Evolutionary conservation across 1,139 yeast species (phyloP).

Genomic region (Debaryomyces singareniensis): DNA sequence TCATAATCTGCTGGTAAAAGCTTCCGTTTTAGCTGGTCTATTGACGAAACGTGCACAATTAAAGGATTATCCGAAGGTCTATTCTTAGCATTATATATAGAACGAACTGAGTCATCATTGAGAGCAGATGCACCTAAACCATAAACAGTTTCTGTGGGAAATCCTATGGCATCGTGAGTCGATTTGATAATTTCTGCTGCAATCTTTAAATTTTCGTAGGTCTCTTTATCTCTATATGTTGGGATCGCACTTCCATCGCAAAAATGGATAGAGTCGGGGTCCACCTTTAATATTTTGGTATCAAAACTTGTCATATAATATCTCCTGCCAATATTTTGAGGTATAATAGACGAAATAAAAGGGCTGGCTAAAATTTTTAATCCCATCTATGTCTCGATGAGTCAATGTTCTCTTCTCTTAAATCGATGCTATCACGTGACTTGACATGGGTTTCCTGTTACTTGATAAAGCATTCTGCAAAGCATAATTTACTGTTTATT

Average conservation of each 20-base stretch:
- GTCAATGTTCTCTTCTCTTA: no score
- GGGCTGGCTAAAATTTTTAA: no score
- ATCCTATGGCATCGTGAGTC: conserved; percentile 67
- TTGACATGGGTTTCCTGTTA: no score
- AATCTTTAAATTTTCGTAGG: conserved; percentile 40
- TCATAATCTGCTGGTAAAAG: conserved; percentile 40
- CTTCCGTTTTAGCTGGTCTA: conserved; percentile 58
- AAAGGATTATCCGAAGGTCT: conserved; percentile 94
- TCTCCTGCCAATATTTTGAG: no score
- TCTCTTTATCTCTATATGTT: conserved; percentile 42
- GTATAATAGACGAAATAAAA: no score
- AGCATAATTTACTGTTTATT: no score
- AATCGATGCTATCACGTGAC: no score
- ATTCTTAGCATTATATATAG: conserved; percentile 81
- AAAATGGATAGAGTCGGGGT: conserved; percentile 22
- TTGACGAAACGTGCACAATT: conserved; percentile 80
- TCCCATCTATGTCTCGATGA: no score
- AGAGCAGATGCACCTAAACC: conserved; percentile 90
- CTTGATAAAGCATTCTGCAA: no score
- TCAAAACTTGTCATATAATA: conserved; percentile 6
- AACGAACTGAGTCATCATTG: conserved; percentile 62
- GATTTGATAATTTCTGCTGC: conserved; percentile 55
- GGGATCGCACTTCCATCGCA: conserved; percentile 21
- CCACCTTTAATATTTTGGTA: conserved; percentile 29
- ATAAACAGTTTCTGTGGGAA: conserved; percentile 96